These are phyloP conservation scores for Pinus tabuliformis DNA, from an alignment of 75 land plant species.

Conservation along the genomic window DNA sequence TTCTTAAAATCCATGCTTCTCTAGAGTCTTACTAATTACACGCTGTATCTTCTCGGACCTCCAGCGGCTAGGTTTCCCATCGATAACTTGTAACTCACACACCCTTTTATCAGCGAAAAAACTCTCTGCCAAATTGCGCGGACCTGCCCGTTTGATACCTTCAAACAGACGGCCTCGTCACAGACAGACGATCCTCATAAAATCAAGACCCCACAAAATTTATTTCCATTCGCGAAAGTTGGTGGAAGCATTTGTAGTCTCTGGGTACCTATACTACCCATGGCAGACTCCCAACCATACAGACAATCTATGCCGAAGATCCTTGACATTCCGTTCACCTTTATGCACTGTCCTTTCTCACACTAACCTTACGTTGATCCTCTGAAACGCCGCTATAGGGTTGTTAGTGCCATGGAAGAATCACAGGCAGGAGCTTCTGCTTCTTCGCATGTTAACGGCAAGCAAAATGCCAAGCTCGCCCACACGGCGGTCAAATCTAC, in stretches of 20 bases:
- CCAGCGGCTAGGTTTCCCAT: no score
- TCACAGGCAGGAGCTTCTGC: background rate
- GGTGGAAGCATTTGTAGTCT: slow-evolving; percentile 4
- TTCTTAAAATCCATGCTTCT: no score
- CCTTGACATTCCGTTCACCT: no score
- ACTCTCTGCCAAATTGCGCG: no score
- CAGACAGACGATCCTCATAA: no score
- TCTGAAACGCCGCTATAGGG: background rate
- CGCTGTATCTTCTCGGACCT: no score
- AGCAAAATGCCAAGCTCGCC: background rate
- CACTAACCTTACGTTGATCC: background rate
- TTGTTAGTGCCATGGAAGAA: background rate
- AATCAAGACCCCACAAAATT: background rate
- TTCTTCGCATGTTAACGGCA: background rate
- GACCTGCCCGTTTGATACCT: no score
- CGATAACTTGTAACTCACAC: no score
- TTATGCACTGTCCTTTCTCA: background rate
- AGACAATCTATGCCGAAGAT: no score
- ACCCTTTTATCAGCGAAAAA: no score
- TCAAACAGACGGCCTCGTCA: no score
- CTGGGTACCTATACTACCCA: background rate
- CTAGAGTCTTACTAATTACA: no score
- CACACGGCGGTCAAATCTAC: slow-evolving; percentile 21
- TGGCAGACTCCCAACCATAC: background rate
- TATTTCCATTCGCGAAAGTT: background rate